These are phyloP conservation scores for Pichia paraexigua DNA, from an alignment of 805 yeast genomes.

Conservation along the genomic window DNA sequence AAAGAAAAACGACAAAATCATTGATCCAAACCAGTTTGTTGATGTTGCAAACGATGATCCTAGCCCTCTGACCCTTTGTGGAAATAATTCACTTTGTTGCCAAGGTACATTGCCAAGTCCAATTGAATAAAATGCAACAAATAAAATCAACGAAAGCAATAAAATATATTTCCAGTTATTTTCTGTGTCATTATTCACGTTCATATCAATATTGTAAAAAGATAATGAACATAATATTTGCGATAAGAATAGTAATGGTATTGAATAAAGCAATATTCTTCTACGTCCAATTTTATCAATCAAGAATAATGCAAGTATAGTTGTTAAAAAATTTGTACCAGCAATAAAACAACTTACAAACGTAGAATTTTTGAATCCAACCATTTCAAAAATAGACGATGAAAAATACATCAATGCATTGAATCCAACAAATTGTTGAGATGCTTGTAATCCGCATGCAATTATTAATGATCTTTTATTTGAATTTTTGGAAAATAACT, in stretches of 20 bases:
- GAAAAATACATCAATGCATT: slow-evolving; percentile 52
- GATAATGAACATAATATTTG: slow-evolving; percentile 46
- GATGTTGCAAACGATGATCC: slow-evolving; percentile 34
- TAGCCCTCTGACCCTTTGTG: slow-evolving; percentile 45
- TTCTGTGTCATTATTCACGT: slow-evolving; percentile 14
- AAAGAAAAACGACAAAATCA: slow-evolving; percentile 43
- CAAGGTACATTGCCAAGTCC: slow-evolving; percentile 53
- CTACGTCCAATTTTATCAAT: slow-evolving; percentile 48
- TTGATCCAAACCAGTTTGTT: slow-evolving; percentile 45
- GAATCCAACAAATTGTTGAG: slow-evolving; percentile 51
- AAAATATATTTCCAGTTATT: slow-evolving; percentile 38
- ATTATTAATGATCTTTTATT: slow-evolving; percentile 44
- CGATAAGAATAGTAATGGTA: slow-evolving; percentile 39
- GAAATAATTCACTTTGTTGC: slow-evolving; percentile 51
- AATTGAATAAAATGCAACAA: slow-evolving; percentile 45
- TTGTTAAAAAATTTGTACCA: slow-evolving; percentile 47
- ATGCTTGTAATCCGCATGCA: slow-evolving; percentile 50
- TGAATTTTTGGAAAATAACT: slow-evolving; percentile 35
- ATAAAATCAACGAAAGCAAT: slow-evolving; percentile 39
- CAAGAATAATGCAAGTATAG: slow-evolving; percentile 39
- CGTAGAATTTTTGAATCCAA: slow-evolving; percentile 44
- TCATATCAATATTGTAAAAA: slow-evolving; percentile 36
- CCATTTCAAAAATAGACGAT: slow-evolving; percentile 45
- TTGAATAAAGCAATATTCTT: slow-evolving; percentile 36
- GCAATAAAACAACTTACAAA: slow-evolving; percentile 49